These are phyloP conservation scores for Monilinia vaccinii-corymbosi DNA, from an alignment of 2,329 filamentous ascomycete genomes.

Conservation along the genomic window DNA sequence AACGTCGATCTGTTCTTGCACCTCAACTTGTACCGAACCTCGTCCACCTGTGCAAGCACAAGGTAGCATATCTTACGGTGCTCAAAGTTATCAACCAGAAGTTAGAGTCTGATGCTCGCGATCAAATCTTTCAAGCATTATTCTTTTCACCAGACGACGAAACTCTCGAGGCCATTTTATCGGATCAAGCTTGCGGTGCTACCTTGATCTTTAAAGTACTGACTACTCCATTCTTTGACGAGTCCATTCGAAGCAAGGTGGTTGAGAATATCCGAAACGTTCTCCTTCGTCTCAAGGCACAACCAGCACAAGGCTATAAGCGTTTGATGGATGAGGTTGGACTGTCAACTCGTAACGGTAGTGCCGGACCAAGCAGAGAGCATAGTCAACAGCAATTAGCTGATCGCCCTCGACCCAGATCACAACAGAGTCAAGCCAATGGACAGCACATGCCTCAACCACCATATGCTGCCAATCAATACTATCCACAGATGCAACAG, in stretches of 20 bases:
- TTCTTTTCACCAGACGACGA: constrained; percentile 89
- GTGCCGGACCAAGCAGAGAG: constrained; percentile 29
- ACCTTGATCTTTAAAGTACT: constrained; percentile 98
- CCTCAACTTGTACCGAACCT: constrained; percentile 87
- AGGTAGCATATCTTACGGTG: constrained; percentile 94
- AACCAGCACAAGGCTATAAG: constrained; percentile 94
- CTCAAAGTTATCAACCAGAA: constrained; percentile 98
- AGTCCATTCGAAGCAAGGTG: constrained; percentile 77
- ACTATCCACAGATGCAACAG: constrained; percentile 41
- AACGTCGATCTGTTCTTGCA: constrained; percentile 81
- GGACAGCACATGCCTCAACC: constrained; percentile 33
- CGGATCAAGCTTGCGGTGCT: constrained; percentile 83
- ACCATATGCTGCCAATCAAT: constrained; percentile 38
- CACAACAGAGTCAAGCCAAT: constrained; percentile 41
- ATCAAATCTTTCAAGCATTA: constrained; percentile 79
- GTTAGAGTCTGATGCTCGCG: constrained; percentile 83
- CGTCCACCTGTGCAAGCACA: constrained; percentile 94
- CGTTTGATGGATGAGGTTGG: constrained; percentile 98
- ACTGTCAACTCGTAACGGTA: constrained; percentile 56
- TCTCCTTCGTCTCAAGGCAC: constrained; percentile 80
- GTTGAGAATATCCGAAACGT: constrained; percentile 89
- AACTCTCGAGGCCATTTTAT: constrained; percentile 79
- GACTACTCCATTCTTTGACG: constrained; percentile 95
- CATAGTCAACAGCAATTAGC: constrained; percentile 32
- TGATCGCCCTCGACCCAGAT: constrained; percentile 46